Conservation (phyloP, 2,329 filamentous ascomycete species). For the Diplodia mutila region DNA sequence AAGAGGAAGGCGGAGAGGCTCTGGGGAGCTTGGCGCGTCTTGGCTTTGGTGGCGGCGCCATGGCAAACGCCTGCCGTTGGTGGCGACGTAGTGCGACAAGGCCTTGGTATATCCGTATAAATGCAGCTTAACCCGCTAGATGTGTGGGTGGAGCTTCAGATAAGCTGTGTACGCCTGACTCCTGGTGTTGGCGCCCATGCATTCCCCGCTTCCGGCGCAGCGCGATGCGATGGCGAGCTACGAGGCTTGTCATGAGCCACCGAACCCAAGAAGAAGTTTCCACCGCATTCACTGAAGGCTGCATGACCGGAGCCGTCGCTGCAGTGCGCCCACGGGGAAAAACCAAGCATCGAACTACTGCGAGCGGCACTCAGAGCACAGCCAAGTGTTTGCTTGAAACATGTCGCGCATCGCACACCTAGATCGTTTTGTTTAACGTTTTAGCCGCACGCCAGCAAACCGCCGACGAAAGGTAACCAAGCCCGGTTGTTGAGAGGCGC, state of each 20-base stretch:
- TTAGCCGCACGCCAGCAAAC: background rate
- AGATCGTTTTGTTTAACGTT: background rate
- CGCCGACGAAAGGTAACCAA: background rate
- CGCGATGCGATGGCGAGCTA: constrained; percentile 17
- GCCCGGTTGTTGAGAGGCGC: background rate
- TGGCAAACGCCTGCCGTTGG: constrained; percentile 16
- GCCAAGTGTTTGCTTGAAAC: background rate
- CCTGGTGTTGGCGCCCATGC: background rate
- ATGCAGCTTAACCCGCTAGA: background rate
- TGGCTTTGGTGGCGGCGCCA: constrained; percentile 17
- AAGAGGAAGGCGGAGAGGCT: constrained; percentile 22
- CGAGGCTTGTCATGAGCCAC: constrained; percentile 16
- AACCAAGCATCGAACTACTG: background rate
- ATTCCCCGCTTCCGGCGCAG: background rate
- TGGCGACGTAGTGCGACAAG: constrained; percentile 12
- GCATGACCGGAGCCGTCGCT: background rate
- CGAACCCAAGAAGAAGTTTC: background rate
- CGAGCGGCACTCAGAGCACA: background rate
- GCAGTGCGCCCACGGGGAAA: background rate
- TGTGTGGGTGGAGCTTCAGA: background rate
- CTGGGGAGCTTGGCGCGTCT: constrained; percentile 19
- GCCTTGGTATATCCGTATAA: constrained; percentile 2
- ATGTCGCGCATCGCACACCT: background rate
- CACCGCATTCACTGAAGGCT: background rate
- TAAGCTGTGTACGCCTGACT: background rate